phyloP scores from a whole-genome alignment of 2,329 filamentous ascomycete genomes.

The Aspergillus ustus region DNA sequence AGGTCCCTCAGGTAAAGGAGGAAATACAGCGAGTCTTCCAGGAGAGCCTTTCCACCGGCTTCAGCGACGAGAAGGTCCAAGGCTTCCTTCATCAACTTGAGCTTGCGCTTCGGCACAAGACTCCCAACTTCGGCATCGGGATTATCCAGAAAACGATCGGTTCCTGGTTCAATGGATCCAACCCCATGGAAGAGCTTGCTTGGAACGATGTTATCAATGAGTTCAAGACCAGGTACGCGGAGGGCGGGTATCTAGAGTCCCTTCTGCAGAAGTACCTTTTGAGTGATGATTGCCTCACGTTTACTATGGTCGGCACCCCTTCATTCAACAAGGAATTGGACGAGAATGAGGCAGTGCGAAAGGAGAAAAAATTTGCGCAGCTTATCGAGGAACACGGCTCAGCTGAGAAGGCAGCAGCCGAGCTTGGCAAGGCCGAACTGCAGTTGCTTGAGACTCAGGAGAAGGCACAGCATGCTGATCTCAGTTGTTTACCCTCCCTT shows the following conservation, averaged over 20 bases:
- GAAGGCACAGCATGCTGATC: conserved; percentile 79
- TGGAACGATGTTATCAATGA: conserved; percentile 88
- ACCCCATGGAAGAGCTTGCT: conserved; percentile 86
- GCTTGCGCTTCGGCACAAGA: conserved; percentile 93
- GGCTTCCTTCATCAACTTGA: conserved; percentile 94
- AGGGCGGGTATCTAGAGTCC: conserved; percentile 80
- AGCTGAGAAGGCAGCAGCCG: conserved; percentile 70
- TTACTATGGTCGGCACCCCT: conserved; percentile 89
- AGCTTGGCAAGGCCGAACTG: conserved; percentile 77
- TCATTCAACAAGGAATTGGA: conserved; percentile 75
- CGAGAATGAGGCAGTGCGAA: conserved; percentile 74
- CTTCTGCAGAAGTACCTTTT: conserved; percentile 88
- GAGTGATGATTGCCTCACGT: conserved; percentile 83
- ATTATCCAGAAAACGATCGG: conserved; percentile 87
- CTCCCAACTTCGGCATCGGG: conserved; percentile 89
- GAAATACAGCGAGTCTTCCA: conserved; percentile 74
- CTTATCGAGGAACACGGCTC: conserved; percentile 71
- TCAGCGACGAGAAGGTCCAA: conserved; percentile 88
- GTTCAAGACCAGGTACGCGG: conserved; percentile 76
- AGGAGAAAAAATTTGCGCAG: conserved; percentile 75
- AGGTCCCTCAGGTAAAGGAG: conserved; percentile 76
- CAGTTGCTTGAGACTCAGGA: conserved; percentile 81
- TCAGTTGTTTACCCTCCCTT: conserved; percentile 86
- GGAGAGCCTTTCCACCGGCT: conserved; percentile 74
- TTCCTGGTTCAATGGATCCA: conserved; percentile 93